Base-by-base conservation (phyloP, 208 protist genomes). In the Acanthamoeba quina region DNA sequence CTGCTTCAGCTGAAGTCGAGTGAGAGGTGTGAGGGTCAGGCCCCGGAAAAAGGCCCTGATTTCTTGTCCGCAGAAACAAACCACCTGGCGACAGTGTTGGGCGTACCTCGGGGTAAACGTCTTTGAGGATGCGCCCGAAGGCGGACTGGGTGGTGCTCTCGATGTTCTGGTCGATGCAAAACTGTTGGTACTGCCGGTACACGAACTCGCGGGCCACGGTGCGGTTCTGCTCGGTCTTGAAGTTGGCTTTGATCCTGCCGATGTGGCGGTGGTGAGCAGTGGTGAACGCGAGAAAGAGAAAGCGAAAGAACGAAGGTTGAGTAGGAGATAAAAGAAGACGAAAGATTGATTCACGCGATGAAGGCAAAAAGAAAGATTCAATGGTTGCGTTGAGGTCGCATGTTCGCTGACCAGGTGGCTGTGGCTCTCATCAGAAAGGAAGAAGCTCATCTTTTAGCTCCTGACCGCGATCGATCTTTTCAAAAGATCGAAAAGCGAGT, bases 81-180 rank as follows among this genome's bases (percentile, higher is more conserved):
- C n/a, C n/a, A n/a, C n/a, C n/a, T n/a, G 26, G 37, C 10, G 26
- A 82, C 2, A 9, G 1, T 26, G 11, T 47, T 19, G 41, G 41
- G 41, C 7, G 49, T 11, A 54, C 49, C n/a, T 11, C 5, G 5
- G 78, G 41, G 31, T 62, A 86, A 26, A 86, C 78, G 5, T 60
- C 47, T 5, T 86, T 86, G 29, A 86, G 41, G 29, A 86, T 31
- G 26, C 78, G 41, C 19, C 78, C 78, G n/a, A 86, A 86, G 52
- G 78, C 78, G 5, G 78, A 62, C 78, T 62, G 41, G 49, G n/a
- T 86, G n/a, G 78, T 86, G 26, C 78, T 62, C 17, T 86, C 78
- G 41, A 62, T 31, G 13, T 31, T 19, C 0, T 17, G 34, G 15
- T 86, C 47, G 78, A 31, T 0, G 52, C 78, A 86, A 31, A 26